These are phyloP conservation scores for Aspergillus tanneri DNA, from an alignment of 2,329 filamentous ascomycete species.

Conservation along the genomic window DNA sequence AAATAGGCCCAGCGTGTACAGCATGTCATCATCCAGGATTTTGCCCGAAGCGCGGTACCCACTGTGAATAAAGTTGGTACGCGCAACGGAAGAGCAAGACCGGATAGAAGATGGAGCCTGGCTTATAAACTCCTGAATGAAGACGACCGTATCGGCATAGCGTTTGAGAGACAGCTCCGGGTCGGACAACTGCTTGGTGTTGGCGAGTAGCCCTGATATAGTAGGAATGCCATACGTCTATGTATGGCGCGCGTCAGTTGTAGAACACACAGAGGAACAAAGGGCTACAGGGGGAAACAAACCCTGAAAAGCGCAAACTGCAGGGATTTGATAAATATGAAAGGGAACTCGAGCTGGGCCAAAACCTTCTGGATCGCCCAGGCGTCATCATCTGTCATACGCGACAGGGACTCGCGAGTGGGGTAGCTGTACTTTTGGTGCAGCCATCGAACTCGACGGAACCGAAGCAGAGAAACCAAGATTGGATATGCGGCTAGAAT, in stretches of 20 bases:
- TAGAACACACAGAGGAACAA: neutral
- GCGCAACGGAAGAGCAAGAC: conserved; percentile 54
- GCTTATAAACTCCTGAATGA: conserved; percentile 51
- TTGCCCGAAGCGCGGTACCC: conserved; percentile 58
- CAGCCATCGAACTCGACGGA: conserved; percentile 37
- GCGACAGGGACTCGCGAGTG: conserved; percentile 47
- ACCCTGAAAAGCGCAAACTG: conserved; percentile 62
- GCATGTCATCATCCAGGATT: conserved; percentile 62
- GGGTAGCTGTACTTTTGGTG: conserved; percentile 46
- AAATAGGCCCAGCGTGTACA: conserved; percentile 66
- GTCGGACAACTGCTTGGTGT: conserved; percentile 51
- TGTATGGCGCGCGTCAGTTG: conserved; percentile 1
- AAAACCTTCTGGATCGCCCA: conserved; percentile 50
- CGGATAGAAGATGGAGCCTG: conserved; percentile 47
- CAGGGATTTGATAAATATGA: conserved; percentile 50
- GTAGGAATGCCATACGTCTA: conserved; percentile 58
- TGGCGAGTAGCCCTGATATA: conserved; percentile 52
- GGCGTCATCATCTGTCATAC: conserved; percentile 57
- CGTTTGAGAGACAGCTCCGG: conserved; percentile 52
- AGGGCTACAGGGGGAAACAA: conserved; percentile 5
- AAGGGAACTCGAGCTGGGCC: conserved; percentile 57
- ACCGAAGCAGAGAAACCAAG: conserved; percentile 31
- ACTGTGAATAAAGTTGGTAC: conserved; percentile 64
- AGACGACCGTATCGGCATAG: conserved; percentile 52
- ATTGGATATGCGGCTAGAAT: conserved; percentile 29